These are phyloP conservation scores for Rhododendron griersonianum DNA, from an alignment of 148 eudicot species.

Conservation along the genomic window DNA sequence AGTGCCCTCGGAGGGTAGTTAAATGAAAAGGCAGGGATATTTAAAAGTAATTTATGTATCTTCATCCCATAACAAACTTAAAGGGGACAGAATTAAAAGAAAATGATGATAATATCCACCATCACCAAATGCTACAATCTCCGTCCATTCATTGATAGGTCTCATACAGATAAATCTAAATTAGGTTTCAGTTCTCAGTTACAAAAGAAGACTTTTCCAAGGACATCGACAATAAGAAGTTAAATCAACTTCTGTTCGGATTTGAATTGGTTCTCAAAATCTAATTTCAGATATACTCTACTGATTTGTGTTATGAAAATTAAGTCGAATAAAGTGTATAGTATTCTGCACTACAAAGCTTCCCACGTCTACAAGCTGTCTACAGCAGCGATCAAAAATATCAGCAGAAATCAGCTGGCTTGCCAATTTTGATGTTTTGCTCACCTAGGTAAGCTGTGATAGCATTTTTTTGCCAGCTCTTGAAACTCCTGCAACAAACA, in stretches of 20 bases:
- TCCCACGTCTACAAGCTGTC: background rate
- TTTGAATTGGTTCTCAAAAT: background rate
- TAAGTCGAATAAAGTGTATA: background rate
- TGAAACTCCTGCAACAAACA: slow-evolving; percentile 54
- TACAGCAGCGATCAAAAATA: background rate
- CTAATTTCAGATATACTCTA: background rate
- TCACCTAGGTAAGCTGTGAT: slow-evolving; percentile 39
- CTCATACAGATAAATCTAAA: background rate
- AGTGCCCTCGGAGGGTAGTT: no score
- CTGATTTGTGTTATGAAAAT: background rate
- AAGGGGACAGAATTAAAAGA: background rate
- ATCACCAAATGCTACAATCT: background rate
- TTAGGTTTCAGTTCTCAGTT: background rate
- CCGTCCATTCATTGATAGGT: background rate
- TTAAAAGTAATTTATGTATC: background rate
- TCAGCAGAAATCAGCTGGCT: slow-evolving; percentile 50
- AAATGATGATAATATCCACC: background rate
- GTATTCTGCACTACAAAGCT: background rate
- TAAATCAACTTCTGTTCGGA: background rate
- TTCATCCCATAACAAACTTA: background rate
- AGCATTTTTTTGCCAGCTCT: slow-evolving; percentile 76
- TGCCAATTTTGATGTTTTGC: slow-evolving; percentile 55
- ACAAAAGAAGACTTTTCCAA: background rate
- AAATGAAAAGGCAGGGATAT: no score
- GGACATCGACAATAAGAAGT: background rate